These are phyloP conservation scores for Aegilops longissima DNA, from an alignment of 176 grass and related monocot species.

Conservation along the genomic window DNA sequence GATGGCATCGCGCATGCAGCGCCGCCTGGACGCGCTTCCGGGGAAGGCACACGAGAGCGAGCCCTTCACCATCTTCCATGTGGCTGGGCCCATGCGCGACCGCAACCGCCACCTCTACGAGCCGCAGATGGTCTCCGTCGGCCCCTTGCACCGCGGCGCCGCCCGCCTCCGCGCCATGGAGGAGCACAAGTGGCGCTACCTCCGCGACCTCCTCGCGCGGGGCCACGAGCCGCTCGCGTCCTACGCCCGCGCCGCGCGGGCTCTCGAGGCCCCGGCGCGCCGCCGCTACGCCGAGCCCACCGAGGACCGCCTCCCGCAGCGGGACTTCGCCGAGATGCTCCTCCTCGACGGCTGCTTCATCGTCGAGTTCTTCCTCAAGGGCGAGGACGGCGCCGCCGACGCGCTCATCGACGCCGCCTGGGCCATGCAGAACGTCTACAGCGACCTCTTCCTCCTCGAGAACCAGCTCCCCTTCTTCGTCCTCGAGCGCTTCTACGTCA, in stretches of 20 bases:
- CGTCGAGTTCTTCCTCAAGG: constrained; percentile 45
- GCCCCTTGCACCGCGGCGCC: constrained; percentile 48
- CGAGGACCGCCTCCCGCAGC: background rate
- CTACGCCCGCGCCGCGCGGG: constrained; percentile 31
- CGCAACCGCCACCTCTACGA: constrained; percentile 56
- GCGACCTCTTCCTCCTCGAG: constrained; percentile 57
- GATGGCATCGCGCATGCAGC: constrained; percentile 32
- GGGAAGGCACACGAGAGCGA: constrained; percentile 43
- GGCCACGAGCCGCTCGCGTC: constrained; percentile 5
- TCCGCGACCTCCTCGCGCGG: constrained; percentile 46
- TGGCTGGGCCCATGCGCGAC: constrained; percentile 44
- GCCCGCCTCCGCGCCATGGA: constrained; percentile 50
- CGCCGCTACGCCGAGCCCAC: constrained; percentile 41
- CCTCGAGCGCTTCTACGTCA: constrained; percentile 38
- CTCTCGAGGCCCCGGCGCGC: constrained; percentile 20
- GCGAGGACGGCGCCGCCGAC: constrained; percentile 40
- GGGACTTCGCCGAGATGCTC: constrained; percentile 55
- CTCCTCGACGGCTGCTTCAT: constrained; percentile 68
- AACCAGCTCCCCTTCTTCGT: constrained; percentile 53
- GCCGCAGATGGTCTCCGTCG: constrained; percentile 43
- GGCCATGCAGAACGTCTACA: constrained; percentile 44
- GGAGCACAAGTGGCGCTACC: constrained; percentile 51
- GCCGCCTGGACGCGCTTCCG: constrained; percentile 18
- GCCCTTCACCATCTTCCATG: constrained; percentile 52
- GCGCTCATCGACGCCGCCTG: constrained; percentile 38